Evolutionary conservation across 2,329 filamentous ascomycete genomes (phyloP), one percentile per base, ranked within the genome.

Genomic region (Beauveria australis): DNA sequence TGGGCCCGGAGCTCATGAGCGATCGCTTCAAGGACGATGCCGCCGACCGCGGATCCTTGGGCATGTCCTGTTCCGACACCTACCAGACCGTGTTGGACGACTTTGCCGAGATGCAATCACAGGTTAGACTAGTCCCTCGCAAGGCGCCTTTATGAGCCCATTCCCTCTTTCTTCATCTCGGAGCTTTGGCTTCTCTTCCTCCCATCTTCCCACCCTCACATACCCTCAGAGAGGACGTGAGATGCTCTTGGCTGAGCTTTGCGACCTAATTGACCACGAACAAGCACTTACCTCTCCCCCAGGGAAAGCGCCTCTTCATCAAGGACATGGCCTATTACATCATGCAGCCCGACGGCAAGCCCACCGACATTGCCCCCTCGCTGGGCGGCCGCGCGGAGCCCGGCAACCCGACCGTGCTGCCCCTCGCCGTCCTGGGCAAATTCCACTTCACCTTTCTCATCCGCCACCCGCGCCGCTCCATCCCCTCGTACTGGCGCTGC

Each of bases 371-470:
- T 63, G 92, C 91, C 10, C 89, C 89, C 2, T 96, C 91, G n/a
- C 80, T 97, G 55, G 83, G 88, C 62, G 84, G 84, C 16, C 28
- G 16, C 9, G 8, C 74, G 3, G 87, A 93, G 74, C 78, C 82
- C 3, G 80, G 80, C 61, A 97, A 97, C 75, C 93, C 92, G 1
- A 96, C 92, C 1, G 88, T 95, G 28, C 77, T 97, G 55, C 94
- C 94, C 3, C 76, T 83, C 30, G 84, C 85, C 33, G 77, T 91
- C 62, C 79, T 97, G 61, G 82, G 85, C 69, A 81, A 85, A 66
- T 97, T 96, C 76, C 92, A 97, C 75, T 97, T 93, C 77, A 91
- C 92, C 24, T 97, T 99, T 76, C 82, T 97, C 64, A 97, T 99
- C 79, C 92, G 94, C 61, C 92, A 97, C 73, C 94, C 94, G n/a